Evolutionary conservation across 2,329 filamentous ascomycete genomes (phyloP).

Genomic region (Curvularia hawaiiensis): DNA sequence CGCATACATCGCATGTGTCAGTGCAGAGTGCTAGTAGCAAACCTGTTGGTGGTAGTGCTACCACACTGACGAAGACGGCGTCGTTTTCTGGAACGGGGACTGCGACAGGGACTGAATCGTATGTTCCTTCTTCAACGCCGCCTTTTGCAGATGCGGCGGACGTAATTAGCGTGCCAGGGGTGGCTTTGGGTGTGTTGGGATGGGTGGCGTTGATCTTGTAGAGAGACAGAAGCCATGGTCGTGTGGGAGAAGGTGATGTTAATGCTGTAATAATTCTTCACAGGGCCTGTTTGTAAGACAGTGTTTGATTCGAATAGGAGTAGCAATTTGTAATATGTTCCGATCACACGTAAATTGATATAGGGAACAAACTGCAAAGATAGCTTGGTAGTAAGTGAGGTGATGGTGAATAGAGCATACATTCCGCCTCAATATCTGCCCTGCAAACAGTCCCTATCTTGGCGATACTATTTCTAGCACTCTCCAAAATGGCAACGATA

Average conservation of each 20-base stretch:
- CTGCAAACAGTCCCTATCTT: not conserved
- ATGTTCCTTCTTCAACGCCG: conserved; percentile 11
- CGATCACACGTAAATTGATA: not conserved
- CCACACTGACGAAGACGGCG: not conserved
- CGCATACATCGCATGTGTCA: not conserved
- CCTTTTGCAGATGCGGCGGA: conserved; percentile 29
- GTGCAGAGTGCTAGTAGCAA: not conserved
- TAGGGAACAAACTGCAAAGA: not conserved
- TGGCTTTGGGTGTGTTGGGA: conserved; percentile 25
- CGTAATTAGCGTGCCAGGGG: conserved; percentile 19
- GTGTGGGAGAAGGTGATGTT: not conserved
- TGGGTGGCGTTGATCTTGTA: conserved; percentile 29
- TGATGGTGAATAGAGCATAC: not conserved
- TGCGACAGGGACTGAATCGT: conserved; percentile 1
- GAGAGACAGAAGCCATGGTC: not conserved
- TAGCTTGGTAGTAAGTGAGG: not conserved
- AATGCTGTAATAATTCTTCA: not conserved
- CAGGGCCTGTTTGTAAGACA: no score
- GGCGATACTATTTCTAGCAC: not conserved
- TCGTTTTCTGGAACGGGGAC: not conserved
- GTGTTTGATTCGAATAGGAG: not conserved
- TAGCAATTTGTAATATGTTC: not conserved
- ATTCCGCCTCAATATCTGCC: not conserved
- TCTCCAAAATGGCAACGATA: not conserved
- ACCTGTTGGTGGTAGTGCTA: not conserved